These are phyloP conservation scores for Tubosaeta brunneosetosa DNA, from an alignment of 768 basidiomycete genomes.

Conservation along the genomic window DNA sequence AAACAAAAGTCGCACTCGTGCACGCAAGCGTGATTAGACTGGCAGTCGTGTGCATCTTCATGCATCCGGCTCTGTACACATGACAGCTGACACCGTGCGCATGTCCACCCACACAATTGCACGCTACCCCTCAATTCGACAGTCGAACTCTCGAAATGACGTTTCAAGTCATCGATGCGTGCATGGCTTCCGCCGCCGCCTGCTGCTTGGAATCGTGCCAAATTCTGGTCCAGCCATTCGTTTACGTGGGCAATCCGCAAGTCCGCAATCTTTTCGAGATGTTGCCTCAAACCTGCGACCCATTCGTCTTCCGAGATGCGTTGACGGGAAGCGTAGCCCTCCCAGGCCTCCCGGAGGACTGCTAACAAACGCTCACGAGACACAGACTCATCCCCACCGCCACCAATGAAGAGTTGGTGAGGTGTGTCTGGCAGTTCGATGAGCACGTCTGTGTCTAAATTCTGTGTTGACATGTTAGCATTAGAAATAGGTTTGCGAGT, in stretches of 20 bases:
- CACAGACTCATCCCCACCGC: constrained; percentile 9
- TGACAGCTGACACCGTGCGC: constrained; percentile 15
- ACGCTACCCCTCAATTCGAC: constrained; percentile 45
- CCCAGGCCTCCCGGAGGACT: constrained; percentile 19
- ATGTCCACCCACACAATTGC: constrained; percentile 48
- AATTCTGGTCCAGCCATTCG: constrained; percentile 49
- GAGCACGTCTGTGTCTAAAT: constrained; percentile 45
- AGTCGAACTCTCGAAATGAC: constrained; percentile 38
- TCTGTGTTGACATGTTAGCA: constrained; percentile 29
- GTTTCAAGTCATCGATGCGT: constrained; percentile 40
- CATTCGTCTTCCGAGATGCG: constrained; percentile 30
- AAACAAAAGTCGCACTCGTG: constrained; percentile 40
- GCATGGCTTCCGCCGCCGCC: constrained; percentile 28
- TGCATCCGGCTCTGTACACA: constrained; percentile 31
- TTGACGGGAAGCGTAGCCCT: constrained; percentile 16
- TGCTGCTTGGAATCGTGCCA: constrained; percentile 39
- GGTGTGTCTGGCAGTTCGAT: constrained; percentile 37
- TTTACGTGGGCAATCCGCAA: constrained; percentile 38
- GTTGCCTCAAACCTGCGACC: constrained; percentile 33
- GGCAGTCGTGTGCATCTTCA: neutral
- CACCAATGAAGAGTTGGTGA: constrained; percentile 31
- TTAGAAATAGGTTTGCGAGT: too few species aligned
- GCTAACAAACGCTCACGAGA: constrained; percentile 14
- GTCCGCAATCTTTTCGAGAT: constrained; percentile 39
- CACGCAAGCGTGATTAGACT: neutral